These are phyloP conservation scores for Pleurotus tuber-regium DNA, from an alignment of 768 basidiomycete species.

Conservation along the genomic window DNA sequence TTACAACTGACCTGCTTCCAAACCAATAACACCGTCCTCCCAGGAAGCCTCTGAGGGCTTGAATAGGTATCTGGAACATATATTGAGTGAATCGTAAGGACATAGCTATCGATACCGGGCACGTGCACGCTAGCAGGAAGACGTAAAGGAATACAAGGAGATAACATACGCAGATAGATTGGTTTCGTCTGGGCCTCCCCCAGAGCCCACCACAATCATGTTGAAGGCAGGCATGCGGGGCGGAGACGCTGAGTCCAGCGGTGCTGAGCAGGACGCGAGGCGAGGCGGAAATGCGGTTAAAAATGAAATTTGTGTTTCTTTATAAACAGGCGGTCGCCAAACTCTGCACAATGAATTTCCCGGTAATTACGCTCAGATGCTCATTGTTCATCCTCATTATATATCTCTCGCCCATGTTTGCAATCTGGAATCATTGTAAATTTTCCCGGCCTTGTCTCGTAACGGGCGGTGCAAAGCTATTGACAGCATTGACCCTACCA, in stretches of 20 bases:
- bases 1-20: slow-evolving; percentile 77
- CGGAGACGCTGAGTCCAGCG: background rate
- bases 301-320: background rate
- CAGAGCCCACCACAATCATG: slow-evolving; percentile 74
- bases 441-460: background rate
- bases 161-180: slow-evolving; percentile 78
- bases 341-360: background rate
- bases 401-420: background rate
- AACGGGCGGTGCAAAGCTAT: slow-evolving; percentile 1
- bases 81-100: slow-evolving; percentile 13
- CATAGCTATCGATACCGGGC: slow-evolving; percentile 7
- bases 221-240: slow-evolving; percentile 54
- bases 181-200: slow-evolving; percentile 88
- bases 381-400: slow-evolving; percentile 1
- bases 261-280: background rate
- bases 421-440: background rate
- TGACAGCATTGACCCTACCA: slow-evolving; percentile 2
- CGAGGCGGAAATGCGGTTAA: background rate
- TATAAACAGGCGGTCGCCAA: background rate
- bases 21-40: slow-evolving; percentile 77
- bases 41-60: slow-evolving; percentile 67
- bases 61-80: slow-evolving; percentile 84
- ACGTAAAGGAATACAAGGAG: slow-evolving; percentile 14
- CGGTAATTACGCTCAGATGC: background rate
- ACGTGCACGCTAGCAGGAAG: slow-evolving; percentile 12